Evolutionary conservation across 2,329 filamentous ascomycete species (phyloP), one percentile per base, ranked within the genome.

Genomic region (Fusarium udum): DNA sequence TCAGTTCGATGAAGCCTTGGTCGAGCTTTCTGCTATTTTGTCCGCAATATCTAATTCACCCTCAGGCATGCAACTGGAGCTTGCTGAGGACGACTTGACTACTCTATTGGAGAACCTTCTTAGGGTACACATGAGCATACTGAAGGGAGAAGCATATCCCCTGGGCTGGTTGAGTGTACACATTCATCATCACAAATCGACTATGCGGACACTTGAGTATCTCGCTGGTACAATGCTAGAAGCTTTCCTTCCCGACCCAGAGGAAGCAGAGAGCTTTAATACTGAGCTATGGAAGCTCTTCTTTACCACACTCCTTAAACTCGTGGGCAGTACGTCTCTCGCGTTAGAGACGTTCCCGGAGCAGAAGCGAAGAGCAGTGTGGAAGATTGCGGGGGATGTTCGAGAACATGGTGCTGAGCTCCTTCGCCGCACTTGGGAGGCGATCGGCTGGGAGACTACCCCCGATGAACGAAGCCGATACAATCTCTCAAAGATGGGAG

Each of bases 351-450:
- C 95, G 0, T 98, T 98, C 79, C 95, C 96, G 0, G 97, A 99
- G 81, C 96, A 99, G 83, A 99, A 98, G 84, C 88, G 96, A 51
- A 88, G 96, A 62, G 95, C 96, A 2, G 95, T 98, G 3, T 99
- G 97, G 96, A 99, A 98, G 84, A 98, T 99, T 79, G 96, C 95
- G 8, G 96, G 96, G 11, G 97, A 99, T 83, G 94, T 99, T 57
- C 90, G 96, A 63, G 95, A 98, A 81, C 89, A 94, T 73, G 96
- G 97, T 22, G 95, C 96, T 8, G 93, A 95, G 57, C 86, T 99
- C 14, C 85, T 99, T 39, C 90, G 92, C 69, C 89, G 90, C 34
- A 95, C 93, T 11, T 99, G 96, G 96, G 94, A 97, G 79, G 93
- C 95, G 24, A 97, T 99, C 70, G 96, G 97, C 18, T 99, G 96